Percentiles rank a stretch among this genome's conserved stretches.
Conservation (phyloP, 352 stramenopile genomes). For the Pythium apleroticum region DNA sequence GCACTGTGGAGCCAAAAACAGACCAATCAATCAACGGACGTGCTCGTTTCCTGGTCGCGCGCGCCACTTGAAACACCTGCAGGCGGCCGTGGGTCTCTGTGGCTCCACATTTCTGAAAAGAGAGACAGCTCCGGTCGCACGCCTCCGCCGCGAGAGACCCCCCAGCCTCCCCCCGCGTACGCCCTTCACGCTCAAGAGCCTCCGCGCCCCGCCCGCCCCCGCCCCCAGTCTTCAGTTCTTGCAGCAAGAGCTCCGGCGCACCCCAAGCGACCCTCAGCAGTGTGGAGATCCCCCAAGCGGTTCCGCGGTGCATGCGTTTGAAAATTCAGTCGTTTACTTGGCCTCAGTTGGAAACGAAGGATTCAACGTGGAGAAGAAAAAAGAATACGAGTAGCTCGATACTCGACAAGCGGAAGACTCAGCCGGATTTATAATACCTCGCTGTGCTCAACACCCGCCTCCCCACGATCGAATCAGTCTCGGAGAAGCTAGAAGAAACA, state of each 20-base stretch:
- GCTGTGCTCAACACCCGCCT: neutral
- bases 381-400: conserved; percentile 32
- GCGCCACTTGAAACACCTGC: neutral
- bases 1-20: conserved; percentile 22
- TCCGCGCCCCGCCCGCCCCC: neutral
- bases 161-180: neutral
- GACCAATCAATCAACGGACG: conserved; percentile 31
- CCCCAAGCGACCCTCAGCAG: conserved; percentile 8
- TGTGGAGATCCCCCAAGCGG: conserved; percentile 19
- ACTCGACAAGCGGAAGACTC: conserved; percentile 31
- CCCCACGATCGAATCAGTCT: conserved; percentile 19
- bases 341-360: conserved; percentile 69
- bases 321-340: conserved; percentile 60
- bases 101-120: conserved; percentile 12
- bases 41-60: conserved; percentile 15
- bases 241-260: conserved; percentile 10
- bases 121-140: conserved; percentile 2
- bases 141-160: neutral
- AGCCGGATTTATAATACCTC: conserved; percentile 34
- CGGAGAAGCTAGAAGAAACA: conserved; percentile 34
- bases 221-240: neutral
- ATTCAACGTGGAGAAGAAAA: conserved; percentile 82
- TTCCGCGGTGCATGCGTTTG: conserved; percentile 86
- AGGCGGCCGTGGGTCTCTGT: neutral
- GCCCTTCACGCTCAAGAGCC: conserved; percentile 5